phyloP scores from a whole-genome alignment of 2,329 filamentous ascomycete genomes.

The Calonectria ilicicola region DNA sequence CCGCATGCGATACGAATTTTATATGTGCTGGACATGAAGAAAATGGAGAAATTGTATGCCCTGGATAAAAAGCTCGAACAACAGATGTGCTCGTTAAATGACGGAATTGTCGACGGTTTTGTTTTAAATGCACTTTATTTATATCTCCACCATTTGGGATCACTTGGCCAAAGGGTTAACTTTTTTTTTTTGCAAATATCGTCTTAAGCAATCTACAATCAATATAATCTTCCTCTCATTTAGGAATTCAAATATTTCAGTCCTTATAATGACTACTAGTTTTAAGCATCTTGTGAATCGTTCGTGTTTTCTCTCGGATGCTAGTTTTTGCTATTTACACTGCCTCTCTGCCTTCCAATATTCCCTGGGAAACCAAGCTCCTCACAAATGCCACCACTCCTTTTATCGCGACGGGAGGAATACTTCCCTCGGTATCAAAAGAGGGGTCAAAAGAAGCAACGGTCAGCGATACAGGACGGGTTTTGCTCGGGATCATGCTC shows the following conservation, averaged over 20 bases:
- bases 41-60: conserved; percentile 9
- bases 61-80: background rate
- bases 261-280: background rate
- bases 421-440: conserved; percentile 27
- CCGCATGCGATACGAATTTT: background rate
- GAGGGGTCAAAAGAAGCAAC: conserved; percentile 40
- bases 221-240: background rate
- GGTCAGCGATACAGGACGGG: conserved; percentile 32
- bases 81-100: background rate
- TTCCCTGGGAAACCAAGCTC: conserved; percentile 22
- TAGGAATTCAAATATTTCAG: background rate
- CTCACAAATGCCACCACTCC: conserved; percentile 26
- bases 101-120: background rate
- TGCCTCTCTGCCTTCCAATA: background rate
- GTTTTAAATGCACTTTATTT: background rate
- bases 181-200: background rate
- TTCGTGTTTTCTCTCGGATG: background rate
- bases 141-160: background rate
- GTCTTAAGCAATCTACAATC: background rate
- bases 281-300: background rate
- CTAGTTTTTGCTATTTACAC: background rate
- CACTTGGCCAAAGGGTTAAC: background rate
- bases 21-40: conserved; percentile 3
- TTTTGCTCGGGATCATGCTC: conserved; percentile 22
- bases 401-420: conserved; percentile 33